These are phyloP conservation scores for Cladosporium cucumerinum DNA, from an alignment of 2,329 filamentous ascomycete species.

Conservation along the genomic window DNA sequence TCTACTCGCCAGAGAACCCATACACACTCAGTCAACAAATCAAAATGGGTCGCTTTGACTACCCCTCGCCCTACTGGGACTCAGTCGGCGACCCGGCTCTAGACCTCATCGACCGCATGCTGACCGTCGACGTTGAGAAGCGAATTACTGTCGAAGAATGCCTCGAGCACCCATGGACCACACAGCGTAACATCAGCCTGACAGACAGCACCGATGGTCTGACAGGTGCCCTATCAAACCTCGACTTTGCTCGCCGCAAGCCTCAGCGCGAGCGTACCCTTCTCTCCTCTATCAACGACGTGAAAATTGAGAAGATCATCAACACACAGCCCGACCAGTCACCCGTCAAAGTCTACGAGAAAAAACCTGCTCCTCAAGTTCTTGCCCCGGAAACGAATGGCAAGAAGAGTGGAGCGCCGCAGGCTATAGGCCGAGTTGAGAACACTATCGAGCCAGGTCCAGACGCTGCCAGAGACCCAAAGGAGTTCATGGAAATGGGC, in stretches of 20 bases:
- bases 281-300: conserved; percentile 75
- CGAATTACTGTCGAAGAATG: conserved; percentile 89
- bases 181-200: conserved; percentile 34
- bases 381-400: not conserved
- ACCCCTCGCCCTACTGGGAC: conserved; percentile 96
- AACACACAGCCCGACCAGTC: conserved; percentile 53
- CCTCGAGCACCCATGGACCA: conserved; percentile 86
- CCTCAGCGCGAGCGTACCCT: conserved; percentile 79
- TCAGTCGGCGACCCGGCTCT: conserved; percentile 80
- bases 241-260: conserved; percentile 83
- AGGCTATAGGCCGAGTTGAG: conserved; percentile 33
- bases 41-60: conserved; percentile 83
- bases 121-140: conserved; percentile 79
- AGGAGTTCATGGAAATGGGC: conserved; percentile 80
- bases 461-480: conserved; percentile 61
- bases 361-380: conserved; percentile 57
- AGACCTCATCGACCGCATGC: conserved; percentile 91
- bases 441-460: conserved; percentile 62
- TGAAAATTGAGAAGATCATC: conserved; percentile 60
- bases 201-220: conserved; percentile 90
- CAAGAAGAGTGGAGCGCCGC: conserved; percentile 13
- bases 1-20: conserved; percentile 72
- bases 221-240: conserved; percentile 74
- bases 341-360: conserved; percentile 70
- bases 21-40: conserved; percentile 88